A percentile compares a stretch with the other conserved stretches of the same genome.
Conservation (phyloP, 2,329 filamentous ascomycete genomes). For the Xylaria sp. region DNA sequence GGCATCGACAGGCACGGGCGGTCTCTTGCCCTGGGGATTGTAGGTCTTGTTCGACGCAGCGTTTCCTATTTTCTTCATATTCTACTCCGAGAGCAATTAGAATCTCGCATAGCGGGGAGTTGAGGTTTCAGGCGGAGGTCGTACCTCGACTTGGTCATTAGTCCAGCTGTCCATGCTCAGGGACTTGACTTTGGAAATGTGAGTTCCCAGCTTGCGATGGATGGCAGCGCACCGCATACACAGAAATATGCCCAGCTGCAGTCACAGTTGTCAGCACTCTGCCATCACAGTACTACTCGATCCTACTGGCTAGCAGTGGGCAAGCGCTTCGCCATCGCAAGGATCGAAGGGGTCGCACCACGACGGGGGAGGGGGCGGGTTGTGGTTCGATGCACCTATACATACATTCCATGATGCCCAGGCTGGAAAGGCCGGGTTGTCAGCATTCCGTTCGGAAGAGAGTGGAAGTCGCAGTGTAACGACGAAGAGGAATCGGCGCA, state of each 20-base stretch:
- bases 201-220: constrained; percentile 95
- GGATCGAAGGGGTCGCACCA: background rate
- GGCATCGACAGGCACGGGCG: constrained; percentile 86
- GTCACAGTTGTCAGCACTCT: constrained; percentile 40
- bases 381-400: constrained; percentile 60
- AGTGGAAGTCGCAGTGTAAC: constrained; percentile 19
- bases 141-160: constrained; percentile 93
- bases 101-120: constrained; percentile 31
- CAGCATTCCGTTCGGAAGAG: constrained; percentile 24
- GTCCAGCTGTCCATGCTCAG: constrained; percentile 99
- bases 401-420: constrained; percentile 95
- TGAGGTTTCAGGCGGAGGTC: constrained; percentile 45
- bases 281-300: constrained; percentile 10
- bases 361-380: constrained; percentile 14
- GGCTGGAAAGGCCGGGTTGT: constrained; percentile 61
- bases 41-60: constrained; percentile 85
- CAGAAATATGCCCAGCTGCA: constrained; percentile 89
- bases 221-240: constrained; percentile 97
- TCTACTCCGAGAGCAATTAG: constrained; percentile 62
- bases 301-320: constrained; percentile 7
- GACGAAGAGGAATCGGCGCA: constrained; percentile 1
- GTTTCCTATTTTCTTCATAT: constrained; percentile 95
- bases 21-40: constrained; percentile 85
- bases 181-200: constrained; percentile 98
- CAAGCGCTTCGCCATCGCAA: constrained; percentile 21